A percentile compares a stretch with the other conserved stretches of the same genome.
These are phyloP conservation scores for Cardiosporidium cionae DNA, from an alignment of 169 alveolate genomes.

Conservation along the genomic window DNA sequence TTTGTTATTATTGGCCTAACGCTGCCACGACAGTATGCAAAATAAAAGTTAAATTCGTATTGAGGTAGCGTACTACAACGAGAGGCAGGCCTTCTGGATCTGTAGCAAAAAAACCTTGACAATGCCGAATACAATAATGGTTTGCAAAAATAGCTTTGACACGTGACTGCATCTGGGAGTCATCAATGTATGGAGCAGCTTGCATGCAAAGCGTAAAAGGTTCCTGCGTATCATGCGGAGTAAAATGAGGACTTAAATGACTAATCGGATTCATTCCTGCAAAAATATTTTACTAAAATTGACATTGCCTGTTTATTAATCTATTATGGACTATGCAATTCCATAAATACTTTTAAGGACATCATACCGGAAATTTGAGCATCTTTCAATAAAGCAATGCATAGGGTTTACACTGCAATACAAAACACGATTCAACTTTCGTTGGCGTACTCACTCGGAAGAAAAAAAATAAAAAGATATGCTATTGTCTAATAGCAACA, in stretches of 20 bases:
- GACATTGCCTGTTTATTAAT: too few relatives aligned
- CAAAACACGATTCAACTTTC: too few relatives aligned
- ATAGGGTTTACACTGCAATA: too few relatives aligned
- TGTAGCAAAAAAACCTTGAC: constrained; percentile 6
- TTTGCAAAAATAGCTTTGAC: constrained; percentile 16
- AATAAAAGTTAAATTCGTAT: neutral
- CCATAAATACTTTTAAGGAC: too few relatives aligned
- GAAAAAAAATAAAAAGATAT: too few relatives aligned
- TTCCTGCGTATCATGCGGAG: neutral
- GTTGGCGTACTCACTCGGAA: too few relatives aligned
- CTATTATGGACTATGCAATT: too few relatives aligned
- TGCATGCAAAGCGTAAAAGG: constrained; percentile 11
- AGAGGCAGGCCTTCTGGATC: neutral
- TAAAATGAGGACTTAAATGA: constrained; percentile 18
- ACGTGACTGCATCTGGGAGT: neutral
- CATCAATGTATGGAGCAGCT: neutral
- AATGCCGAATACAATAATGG: constrained; percentile 19
- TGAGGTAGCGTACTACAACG: constrained; percentile 1
- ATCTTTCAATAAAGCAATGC: too few relatives aligned
- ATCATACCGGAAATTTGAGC: too few relatives aligned
- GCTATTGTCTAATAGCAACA: too few relatives aligned
- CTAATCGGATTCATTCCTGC: constrained; percentile 5
- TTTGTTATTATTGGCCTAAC: too few relatives aligned
- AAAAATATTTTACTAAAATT: neutral
- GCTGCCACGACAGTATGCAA: too few relatives aligned